Evolutionary conservation across 305 asterid species (phyloP), one percentile per base, ranked within the genome.

Genomic region (Vinca major): DNA sequence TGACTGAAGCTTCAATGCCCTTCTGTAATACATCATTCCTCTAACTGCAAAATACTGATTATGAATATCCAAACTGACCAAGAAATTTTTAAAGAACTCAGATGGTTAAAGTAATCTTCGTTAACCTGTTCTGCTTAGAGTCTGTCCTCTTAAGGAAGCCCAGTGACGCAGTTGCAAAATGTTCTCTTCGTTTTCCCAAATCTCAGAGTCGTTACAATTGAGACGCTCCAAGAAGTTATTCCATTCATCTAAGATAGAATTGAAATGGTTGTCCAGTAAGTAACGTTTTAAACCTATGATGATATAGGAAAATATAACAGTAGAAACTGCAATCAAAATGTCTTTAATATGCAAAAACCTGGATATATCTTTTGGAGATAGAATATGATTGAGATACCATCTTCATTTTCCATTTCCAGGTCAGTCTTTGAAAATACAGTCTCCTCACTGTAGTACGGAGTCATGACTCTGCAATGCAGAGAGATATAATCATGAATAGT

Each of bases 71-170:
- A 61, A 61, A 16, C 5, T 1, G 13, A 37, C 5, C 16, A 33
- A 0, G 36, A 43, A 37, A 60, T 37, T 61, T 4, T 39, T 3
- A 2, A 61, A 16, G 53, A 68, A 17, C 53, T 51, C 26, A n/a
- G 67, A 36, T 54, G 7, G 5, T 12, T 77, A 51, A 61, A 48
- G 21, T 33, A 62, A 51, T 45, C 57, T 17, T 17, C 47, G 69
- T 71, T 62, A 68, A 87, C 99, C 95, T 76, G 99, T 94, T 89
- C 99, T 83, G 85, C 89, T 74, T 52, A 94, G 97, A 69, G 99
- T 94, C 78, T 94, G 99, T 76, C 98, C 99, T 80, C 99, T 88
- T 86, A 94, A 84, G 71, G 99, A 94, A 52, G 96, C 99, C 99
- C 99, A 94, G 70, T 94, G 98, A 77, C 99, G 98, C 69, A 94